Conservation (phyloP, 306 rosid species). For the Prunus padus region DNA sequence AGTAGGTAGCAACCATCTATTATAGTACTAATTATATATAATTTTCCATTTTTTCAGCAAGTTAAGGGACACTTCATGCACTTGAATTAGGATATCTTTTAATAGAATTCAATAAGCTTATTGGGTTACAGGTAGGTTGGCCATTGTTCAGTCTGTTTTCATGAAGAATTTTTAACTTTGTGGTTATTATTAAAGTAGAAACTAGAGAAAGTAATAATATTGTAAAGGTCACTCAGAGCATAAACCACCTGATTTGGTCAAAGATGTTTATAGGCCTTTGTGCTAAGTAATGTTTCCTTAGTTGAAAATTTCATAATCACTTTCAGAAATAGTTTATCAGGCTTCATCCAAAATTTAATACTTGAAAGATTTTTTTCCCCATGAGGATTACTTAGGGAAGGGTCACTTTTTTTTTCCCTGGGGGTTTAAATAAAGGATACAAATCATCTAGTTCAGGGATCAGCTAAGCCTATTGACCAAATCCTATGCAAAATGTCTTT, state of each 20-base stretch:
- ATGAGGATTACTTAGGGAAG: neutral
- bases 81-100: neutral
- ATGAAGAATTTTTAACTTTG: neutral
- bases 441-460: neutral
- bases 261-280: neutral
- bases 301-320: neutral
- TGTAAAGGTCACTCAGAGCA: neutral
- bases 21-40: neutral
- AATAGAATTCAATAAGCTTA: neutral
- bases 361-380: neutral
- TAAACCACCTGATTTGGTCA: neutral
- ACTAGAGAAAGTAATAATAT: neutral
- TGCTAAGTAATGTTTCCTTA: neutral
- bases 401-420: too few relatives aligned
- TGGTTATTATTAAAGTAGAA: neutral
- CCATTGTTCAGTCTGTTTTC: neutral
- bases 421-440: neutral
- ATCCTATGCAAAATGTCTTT: neutral
- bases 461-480: neutral
- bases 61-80: neutral
- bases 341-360: neutral
- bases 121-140: neutral
- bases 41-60: neutral
- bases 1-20: slow-evolving; percentile 1
- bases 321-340: neutral